Base-by-base conservation (phyloP, 73 alveolate species). In the Symbiodinium pilosum region DNA sequence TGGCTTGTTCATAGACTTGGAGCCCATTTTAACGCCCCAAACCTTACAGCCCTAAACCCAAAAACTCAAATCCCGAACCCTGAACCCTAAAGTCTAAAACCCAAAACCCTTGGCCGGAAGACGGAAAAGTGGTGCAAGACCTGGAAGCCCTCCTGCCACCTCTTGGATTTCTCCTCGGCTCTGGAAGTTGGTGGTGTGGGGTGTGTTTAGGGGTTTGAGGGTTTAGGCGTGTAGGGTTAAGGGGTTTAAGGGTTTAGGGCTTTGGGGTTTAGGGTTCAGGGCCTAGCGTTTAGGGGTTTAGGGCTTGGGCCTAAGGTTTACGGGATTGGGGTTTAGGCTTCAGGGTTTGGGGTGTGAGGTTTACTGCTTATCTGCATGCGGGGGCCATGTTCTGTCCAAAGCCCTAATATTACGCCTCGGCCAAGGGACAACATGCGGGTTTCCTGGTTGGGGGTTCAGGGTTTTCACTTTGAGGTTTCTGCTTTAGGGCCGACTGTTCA, bases 91-190 rank as follows among this genome's bases (percentile, higher is more conserved):
- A 47, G 64, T 16, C 64, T 11, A 16, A 47, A 47, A 47, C 64
- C 64, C 64, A 16, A 47, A 47, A 47, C 7, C 64, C 64, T 16
- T 47, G 64, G 71, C 32, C 43, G 34, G 42, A 20, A 51, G 24
- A 26, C 77, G 7, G 51, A 26, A 14, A n/a, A 51, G n/a, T 18
- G 30, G 3, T 42, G 43, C 73, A 43, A 11, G 11, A 84, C 30
- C 69, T 44, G 38, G 47, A 43, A 30, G 81, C 44, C 39, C 81
- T 40, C 52, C 93, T n/a, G 30, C 93, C 93, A 85, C 38, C 81
- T 75, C 81, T 43, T 24, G 43, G 93, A 64, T 51, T 44, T 85
- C 42, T 85, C 75, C 75, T 56, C 34, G 32, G 75, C 32, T 16
- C 4, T 41, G 92, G 64, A 20, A 83, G 64, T 26, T 83, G 92